A percentile compares a stretch with the other conserved stretches of the same genome.
phyloP scores from a whole-genome alignment of 1,284 basidiomycete species.

The Xerocomus amazonicus region DNA sequence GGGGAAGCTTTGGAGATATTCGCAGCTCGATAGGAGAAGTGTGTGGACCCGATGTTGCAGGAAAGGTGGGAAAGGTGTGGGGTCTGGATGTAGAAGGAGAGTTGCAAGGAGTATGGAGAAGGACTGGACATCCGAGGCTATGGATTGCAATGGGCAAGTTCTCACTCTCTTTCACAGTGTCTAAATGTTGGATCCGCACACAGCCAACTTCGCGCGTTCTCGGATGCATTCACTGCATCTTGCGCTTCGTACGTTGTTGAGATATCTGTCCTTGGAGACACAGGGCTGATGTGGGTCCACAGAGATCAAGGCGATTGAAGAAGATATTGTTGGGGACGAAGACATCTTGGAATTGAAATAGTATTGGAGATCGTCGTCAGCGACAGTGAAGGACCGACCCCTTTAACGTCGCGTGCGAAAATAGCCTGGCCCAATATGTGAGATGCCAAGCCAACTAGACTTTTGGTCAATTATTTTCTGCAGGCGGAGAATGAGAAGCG shows the following conservation, averaged over 20 bases:
- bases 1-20: constrained; percentile 27
- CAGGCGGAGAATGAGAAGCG: neutral
- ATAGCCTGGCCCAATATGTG: constrained; percentile 1
- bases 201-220: constrained; percentile 33
- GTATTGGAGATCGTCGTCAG: neutral
- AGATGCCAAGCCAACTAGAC: neutral
- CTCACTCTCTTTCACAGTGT: neutral
- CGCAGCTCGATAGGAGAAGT: constrained; percentile 33
- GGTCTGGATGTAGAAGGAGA: constrained; percentile 46
- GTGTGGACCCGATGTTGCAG: constrained; percentile 37
- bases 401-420: constrained; percentile 2
- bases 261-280: neutral
- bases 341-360: constrained; percentile 2
- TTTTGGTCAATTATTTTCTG: neutral
- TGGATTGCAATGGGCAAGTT: constrained; percentile 36
- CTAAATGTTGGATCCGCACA: neutral
- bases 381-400: neutral
- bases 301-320: constrained; percentile 32
- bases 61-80: constrained; percentile 40
- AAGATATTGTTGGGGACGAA: constrained; percentile 17
- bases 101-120: constrained; percentile 37
- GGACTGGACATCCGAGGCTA: constrained; percentile 27
- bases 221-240: constrained; percentile 35
- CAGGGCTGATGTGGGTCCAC: constrained; percentile 1
- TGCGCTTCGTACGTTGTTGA: constrained; percentile 32